These are phyloP conservation scores for Vairimorpha necatrix DNA, from an alignment of 371 early-diverging fungal genomes.

Conservation along the genomic window DNA sequence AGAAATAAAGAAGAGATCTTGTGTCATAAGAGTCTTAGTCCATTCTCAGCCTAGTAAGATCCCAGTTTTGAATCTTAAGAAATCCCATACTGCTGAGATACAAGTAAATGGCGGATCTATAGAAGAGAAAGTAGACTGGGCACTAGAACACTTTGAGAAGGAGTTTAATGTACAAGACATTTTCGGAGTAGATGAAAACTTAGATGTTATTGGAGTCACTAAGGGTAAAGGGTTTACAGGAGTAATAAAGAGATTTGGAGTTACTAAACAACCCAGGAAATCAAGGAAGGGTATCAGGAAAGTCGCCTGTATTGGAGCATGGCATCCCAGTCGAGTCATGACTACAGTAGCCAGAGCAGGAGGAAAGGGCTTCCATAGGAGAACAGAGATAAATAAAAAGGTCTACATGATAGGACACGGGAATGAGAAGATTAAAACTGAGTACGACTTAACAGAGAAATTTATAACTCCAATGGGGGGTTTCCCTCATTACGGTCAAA, in stretches of 20 bases:
- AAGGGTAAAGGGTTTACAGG: constrained; percentile 99
- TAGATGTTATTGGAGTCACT: constrained; percentile 96
- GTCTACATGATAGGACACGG: constrained; percentile 94
- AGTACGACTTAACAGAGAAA: constrained; percentile 93
- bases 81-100: constrained; percentile 96
- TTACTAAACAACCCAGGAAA: constrained; percentile 98
- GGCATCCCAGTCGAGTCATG: constrained; percentile 99
- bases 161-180: constrained; percentile 76
- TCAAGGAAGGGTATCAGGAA: constrained; percentile 98
- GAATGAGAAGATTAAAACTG: constrained; percentile 81
- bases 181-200: constrained; percentile 92
- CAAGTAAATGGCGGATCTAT: constrained; percentile 98
- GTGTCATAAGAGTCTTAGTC: constrained; percentile 89
- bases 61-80: constrained; percentile 81
- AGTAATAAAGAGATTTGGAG: constrained; percentile 98
- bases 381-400: constrained; percentile 99
- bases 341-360: constrained; percentile 97
- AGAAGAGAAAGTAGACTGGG: constrained; percentile 92
- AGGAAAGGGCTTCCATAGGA: constrained; percentile 99
- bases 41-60: constrained; percentile 94
- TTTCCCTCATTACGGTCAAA: constrained; percentile 95
- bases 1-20: constrained; percentile 94
- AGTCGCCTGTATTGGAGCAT: constrained; percentile 99
- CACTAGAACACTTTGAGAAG: constrained; percentile 92
- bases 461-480: constrained; percentile 95